Base-by-base conservation (phyloP, 2,329 filamentous ascomycete genomes). In the Fusarium marasasianum region DNA sequence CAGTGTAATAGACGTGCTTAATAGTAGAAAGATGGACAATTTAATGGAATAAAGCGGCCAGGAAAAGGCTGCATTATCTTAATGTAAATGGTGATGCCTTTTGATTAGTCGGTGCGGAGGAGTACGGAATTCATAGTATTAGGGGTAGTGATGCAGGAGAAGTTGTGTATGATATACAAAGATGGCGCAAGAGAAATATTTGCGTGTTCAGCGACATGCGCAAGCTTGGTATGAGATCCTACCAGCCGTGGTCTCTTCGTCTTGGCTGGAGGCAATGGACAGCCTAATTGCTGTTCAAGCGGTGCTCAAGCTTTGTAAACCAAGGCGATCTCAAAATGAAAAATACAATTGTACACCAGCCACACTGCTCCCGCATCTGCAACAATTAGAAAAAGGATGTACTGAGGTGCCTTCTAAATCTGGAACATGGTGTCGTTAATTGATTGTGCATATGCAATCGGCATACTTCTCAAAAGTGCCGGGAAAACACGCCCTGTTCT, bases 271-370 rank as follows among this genome's bases (percentile, higher is more conserved):
- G 35, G 26, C 18, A 35, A 33, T 54, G 13, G 51, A 58, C 45
- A 58, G 51, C 40, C 15, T 57, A 63, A 31, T 58, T 26, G 53
- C 64, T 4, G 37, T 69, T 20, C 29, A 58, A 37, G 64, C 67
- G 22, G 53, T 69, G 45, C 57, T 64, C 13, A 70, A 59, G 22
- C 17, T 58, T 37, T 69, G 53, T 38, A 69, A 47, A 29, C 61
- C 37, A 70, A 55, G 29, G 58, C 58, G 20, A 20, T 33, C 6
- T 35, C 29, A 26, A 69, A 63, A 43, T 38, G 45, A n/a, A 45
- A n/a, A 37, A 44, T 26, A 26, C 9, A 51, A 43, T 12, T 37
- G 20, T 22, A 38, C 53, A 50, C 38, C 47, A 51, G 22, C 38
- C 22, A 41, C 45, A 58, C 20, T 18, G 47, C 24, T 44, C 44